Conservation (phyloP, 257 asterid genomes). For the Solanum arcanum region DNA sequence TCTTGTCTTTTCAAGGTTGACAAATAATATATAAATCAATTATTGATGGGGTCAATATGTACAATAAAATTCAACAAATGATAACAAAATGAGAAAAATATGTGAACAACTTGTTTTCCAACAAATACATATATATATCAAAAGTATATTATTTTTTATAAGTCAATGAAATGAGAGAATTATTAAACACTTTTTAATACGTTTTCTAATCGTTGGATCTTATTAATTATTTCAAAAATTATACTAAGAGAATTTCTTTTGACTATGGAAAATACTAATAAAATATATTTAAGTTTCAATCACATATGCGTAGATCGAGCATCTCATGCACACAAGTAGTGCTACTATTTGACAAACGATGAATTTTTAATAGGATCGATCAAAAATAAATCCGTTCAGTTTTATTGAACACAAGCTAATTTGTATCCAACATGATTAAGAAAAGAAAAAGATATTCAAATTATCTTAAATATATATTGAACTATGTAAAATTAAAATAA, state of each 20-base stretch:
- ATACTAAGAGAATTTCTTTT: not conserved
- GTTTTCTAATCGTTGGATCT: not conserved
- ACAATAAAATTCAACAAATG: not conserved
- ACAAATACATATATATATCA: not conserved
- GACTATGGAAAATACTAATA: not conserved
- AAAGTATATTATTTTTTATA: not conserved
- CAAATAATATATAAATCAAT: not conserved
- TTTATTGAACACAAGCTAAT: not conserved
- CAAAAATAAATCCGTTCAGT: not conserved
- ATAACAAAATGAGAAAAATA: not conserved
- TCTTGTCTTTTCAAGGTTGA: not conserved
- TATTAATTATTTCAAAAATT: not conserved
- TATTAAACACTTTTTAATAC: not conserved
- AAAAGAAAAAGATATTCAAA: not conserved
- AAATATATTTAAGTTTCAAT: not conserved
- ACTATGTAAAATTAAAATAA: not conserved
- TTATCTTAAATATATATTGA: not conserved
- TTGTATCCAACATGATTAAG: not conserved
- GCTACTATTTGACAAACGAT: not conserved
- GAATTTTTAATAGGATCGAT: not conserved
- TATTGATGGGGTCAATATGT: not conserved
- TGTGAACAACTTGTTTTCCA: not conserved
- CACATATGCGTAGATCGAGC: not conserved
- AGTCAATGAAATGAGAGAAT: not conserved
- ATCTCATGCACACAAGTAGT: not conserved